phyloP scores from a whole-genome alignment of 1,139 yeast species.

The Lodderomyces theae region DNA sequence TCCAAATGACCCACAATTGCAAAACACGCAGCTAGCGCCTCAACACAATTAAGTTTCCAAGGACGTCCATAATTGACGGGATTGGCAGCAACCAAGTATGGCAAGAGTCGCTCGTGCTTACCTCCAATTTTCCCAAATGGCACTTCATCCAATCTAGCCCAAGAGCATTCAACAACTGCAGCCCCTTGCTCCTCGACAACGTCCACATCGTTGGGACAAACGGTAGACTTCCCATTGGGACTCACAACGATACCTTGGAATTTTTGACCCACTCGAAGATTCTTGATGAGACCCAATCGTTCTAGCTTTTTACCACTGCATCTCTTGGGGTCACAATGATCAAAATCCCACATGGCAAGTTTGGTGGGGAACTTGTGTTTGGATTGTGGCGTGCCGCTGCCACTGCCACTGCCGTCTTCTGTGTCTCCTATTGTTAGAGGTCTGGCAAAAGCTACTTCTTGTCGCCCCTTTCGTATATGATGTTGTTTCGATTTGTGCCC shows the following conservation, averaged over 20 bases:
- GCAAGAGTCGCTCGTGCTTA: slow-evolving; percentile 77
- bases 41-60: slow-evolving; percentile 94
- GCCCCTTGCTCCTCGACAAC: slow-evolving; percentile 81
- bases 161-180: slow-evolving; percentile 97
- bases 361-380: slow-evolving; percentile 54
- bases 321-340: slow-evolving; percentile 97
- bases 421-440: not conserved
- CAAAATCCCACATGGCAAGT: slow-evolving; percentile 92
- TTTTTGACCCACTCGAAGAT: slow-evolving; percentile 84
- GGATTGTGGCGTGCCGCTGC: slow-evolving; percentile 2
- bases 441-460: slow-evolving; percentile 32
- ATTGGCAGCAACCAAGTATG: slow-evolving; percentile 93
- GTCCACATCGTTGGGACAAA: slow-evolving; percentile 82
- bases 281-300: slow-evolving; percentile 77
- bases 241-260: slow-evolving; percentile 88
- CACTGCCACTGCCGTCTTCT: not conserved
- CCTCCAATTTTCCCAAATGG: slow-evolving; percentile 95
- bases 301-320: slow-evolving; percentile 95
- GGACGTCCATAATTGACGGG: slow-evolving; percentile 97
- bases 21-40: slow-evolving; percentile 95
- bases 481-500: slow-evolving; percentile 59
- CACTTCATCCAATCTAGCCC: slow-evolving; percentile 96
- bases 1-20: slow-evolving; percentile 90
- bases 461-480: slow-evolving; percentile 49
- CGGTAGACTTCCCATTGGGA: slow-evolving; percentile 88